Evolutionary conservation across 2,329 filamentous ascomycete genomes (phyloP), one percentile per base, ranked within the genome.

Genomic region (Trichothecium roseum): DNA sequence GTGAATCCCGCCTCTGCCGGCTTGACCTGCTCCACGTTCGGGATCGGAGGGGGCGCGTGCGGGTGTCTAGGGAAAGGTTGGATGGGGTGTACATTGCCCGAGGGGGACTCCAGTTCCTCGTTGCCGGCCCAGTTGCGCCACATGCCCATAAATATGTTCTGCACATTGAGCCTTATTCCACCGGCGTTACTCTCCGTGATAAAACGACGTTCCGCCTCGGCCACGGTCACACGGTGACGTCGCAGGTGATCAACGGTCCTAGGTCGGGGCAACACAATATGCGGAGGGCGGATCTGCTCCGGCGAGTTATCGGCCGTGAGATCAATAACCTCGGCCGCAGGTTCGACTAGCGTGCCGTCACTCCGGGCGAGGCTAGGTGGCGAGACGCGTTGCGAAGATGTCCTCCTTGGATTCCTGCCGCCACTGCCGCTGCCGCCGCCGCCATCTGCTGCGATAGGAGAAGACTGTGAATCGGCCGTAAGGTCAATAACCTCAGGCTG

Each of bases 1-100:
- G 84, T 94, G 49, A 91, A 96, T 1, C 88, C 89, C n/a, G 75
- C 63, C 5, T 72, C 69, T 0, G 84, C 66, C 0, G 77, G 61
- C n/a, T 69, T 64, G 0, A 83, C 79, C 0, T 79, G 66, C 30
- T 80, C 72, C 53, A 89, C 46, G 12, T 55, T 45, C n/a, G 64
- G 66, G 10, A 24, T 24, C 20, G 20, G 20, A 24, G 20, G 20
- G 46, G 66, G 69, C 15, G 58, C 57, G 28, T 30, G 15, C 8
- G n/a, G n/a, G n/a, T 30, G n/a, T n/a, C n/a, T n/a, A n/a, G n/a
- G n/a, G n/a, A n/a, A n/a, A n/a, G n/a, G n/a, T n/a, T n/a, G n/a
- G n/a, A 13, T 5, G n/a, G 15, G 28, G n/a, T 30, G 28, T 30
- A 17, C 28, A 14, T n/a, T n/a, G n/a, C n/a, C n/a, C n/a, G n/a